Evolutionary conservation across 1,284 basidiomycete species (phyloP).

Genomic region (Heliocybe sulcata): DNA sequence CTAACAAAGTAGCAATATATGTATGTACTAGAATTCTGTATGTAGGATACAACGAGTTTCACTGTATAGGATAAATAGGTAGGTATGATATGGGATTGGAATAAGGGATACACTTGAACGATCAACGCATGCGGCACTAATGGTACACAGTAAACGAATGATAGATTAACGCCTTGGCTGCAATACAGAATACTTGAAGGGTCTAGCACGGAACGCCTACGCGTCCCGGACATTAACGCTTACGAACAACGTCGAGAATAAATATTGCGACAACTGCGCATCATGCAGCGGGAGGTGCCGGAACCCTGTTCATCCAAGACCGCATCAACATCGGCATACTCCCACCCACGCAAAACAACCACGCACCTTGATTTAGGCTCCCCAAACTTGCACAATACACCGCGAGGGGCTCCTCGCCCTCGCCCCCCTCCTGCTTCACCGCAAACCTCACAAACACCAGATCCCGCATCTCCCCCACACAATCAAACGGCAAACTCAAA

Average conservation of each 20-base stretch:
- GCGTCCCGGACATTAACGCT: constrained; percentile 40
- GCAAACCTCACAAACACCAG: constrained; percentile 79
- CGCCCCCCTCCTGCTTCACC: constrained; percentile 59
- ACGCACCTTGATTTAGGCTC: constrained; percentile 64
- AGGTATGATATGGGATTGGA: neutral
- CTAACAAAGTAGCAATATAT: neutral
- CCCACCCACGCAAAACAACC: neutral
- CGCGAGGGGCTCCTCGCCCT: constrained; percentile 61
- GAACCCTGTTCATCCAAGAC: constrained; percentile 48
- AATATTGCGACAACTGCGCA: constrained; percentile 70
- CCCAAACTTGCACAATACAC: constrained; percentile 65
- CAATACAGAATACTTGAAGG: too few species aligned
- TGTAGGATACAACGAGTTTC: neutral
- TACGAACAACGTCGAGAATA: constrained; percentile 88
- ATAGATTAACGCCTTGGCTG: too few species aligned
- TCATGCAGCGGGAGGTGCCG: constrained; percentile 86
- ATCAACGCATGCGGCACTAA: too few species aligned
- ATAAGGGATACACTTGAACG: too few species aligned
- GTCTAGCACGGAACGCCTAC: constrained; percentile 2
- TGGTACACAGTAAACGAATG: too few species aligned
- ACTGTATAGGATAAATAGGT: neutral
- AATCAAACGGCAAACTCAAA: constrained; percentile 65
- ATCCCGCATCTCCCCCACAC: constrained; percentile 72
- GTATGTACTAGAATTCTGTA: neutral
- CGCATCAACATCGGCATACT: neutral